phyloP scores from a whole-genome alignment of 306 rosid species.

The Castanea sativa region DNA sequence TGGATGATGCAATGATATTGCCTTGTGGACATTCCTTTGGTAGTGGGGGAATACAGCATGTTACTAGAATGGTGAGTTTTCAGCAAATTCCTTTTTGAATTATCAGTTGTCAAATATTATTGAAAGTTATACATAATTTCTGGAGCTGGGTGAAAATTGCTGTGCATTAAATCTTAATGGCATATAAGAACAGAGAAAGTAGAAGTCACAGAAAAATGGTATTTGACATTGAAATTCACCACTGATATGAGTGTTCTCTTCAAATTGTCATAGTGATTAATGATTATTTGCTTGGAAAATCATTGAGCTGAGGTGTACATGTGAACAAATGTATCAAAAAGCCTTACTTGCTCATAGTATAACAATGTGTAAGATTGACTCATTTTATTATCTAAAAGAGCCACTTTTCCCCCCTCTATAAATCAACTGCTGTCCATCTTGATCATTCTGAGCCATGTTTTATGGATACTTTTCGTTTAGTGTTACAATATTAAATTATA shows the following conservation, averaged over 20 bases:
- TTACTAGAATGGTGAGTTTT: constrained; percentile 85
- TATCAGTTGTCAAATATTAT: constrained; percentile 34
- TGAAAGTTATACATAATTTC: constrained; percentile 30
- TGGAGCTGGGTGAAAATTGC: constrained; percentile 34
- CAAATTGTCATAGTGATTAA: not conserved
- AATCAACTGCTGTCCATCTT: not conserved
- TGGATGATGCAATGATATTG: constrained; percentile 98
- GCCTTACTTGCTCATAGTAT: not conserved
- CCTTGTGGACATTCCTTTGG: constrained; percentile 99
- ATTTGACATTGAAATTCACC: not conserved
- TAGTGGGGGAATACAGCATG: constrained; percentile 82
- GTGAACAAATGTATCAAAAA: not conserved
- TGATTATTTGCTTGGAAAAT: constrained; percentile 6
- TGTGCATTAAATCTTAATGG: not conserved
- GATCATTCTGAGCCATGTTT: not conserved
- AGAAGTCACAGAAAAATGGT: constrained; percentile 16
- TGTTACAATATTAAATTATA: not conserved
- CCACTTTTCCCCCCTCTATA: not conserved
- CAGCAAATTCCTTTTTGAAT: constrained; percentile 32
- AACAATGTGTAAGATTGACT: not conserved
- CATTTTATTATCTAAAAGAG: not conserved
- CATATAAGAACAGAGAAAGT: not conserved
- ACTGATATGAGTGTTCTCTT: not conserved
- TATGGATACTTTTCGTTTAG: not conserved
- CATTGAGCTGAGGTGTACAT: not conserved